Percentiles rank a stretch among this genome's conserved stretches.
Evolutionary conservation across 352 stramenopile genomes (phyloP).

Genomic region (Pythium aquatile): DNA sequence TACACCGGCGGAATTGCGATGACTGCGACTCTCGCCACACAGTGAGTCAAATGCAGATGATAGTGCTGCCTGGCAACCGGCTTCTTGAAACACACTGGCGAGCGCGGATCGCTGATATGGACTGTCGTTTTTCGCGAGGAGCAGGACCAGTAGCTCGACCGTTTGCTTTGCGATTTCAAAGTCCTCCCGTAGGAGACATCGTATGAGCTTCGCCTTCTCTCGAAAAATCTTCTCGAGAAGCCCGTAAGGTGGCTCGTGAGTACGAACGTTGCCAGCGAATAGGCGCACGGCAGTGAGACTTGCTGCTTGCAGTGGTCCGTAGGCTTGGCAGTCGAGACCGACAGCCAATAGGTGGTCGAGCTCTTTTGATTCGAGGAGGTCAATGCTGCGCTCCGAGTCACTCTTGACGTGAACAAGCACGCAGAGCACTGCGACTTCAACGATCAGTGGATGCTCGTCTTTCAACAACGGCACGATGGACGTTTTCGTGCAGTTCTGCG

Average conservation of each 20-base stretch:
- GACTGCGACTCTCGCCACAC: conserved; percentile 1
- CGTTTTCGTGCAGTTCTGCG: conserved; percentile 10
- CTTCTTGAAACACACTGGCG: conserved; percentile 3
- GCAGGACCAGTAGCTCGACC: conserved; percentile 9
- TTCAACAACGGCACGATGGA: conserved; percentile 16
- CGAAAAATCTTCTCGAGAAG: conserved; percentile 13
- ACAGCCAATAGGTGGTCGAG: conserved; percentile 5
- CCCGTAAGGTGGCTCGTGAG: not conserved
- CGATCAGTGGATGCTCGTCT: conserved; percentile 9
- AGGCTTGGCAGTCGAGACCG: not conserved
- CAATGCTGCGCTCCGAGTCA: not conserved
- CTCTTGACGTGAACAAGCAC: conserved; percentile 13
- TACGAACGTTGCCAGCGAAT: not conserved
- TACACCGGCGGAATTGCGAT: conserved; percentile 8
- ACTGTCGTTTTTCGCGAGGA: conserved; percentile 16
- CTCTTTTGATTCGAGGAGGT: conserved; percentile 1
- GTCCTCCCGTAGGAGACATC: conserved; percentile 9
- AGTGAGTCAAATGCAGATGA: conserved; percentile 11
- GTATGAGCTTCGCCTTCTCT: conserved; percentile 4
- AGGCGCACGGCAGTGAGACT: not conserved
- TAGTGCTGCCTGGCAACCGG: conserved; percentile 8
- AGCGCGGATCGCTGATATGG: not conserved
- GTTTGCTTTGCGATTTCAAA: conserved; percentile 21
- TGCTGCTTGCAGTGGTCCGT: conserved; percentile 8
- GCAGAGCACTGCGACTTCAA: conserved; percentile 9